A percentile compares a stretch with the other conserved stretches of the same genome.
These are phyloP conservation scores for Pestalotiopsis sp. DNA, from an alignment of 2,329 filamentous ascomycete genomes.

Conservation along the genomic window DNA sequence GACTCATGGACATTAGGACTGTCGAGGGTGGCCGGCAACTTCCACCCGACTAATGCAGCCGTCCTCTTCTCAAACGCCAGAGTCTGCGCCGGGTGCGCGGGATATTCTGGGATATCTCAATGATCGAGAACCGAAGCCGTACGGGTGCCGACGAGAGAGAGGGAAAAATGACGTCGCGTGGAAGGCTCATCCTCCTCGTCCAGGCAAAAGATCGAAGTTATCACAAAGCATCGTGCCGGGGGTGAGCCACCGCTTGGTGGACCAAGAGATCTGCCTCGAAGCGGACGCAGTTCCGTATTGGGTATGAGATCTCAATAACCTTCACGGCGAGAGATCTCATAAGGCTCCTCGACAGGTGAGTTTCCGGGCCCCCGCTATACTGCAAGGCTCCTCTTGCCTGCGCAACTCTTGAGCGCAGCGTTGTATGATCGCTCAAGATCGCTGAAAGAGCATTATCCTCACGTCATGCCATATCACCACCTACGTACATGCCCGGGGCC, in stretches of 20 bases:
- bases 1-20: neutral
- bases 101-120: neutral
- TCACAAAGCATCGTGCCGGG: neutral
- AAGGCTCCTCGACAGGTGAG: neutral
- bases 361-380: neutral
- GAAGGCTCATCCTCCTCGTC: no score
- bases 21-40: neutral
- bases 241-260: neutral
- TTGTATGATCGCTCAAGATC: neutral
- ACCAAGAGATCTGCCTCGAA: neutral
- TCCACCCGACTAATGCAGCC: neutral
- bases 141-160: neutral
- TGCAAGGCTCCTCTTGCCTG: neutral
- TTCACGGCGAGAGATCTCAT: neutral
- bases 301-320: neutral
- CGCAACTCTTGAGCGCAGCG: neutral
- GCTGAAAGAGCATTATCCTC: neutral
- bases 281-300: neutral
- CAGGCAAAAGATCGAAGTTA: neutral
- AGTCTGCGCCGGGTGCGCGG: neutral
- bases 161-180: neutral
- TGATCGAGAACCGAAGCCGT: neutral
- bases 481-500: neutral
- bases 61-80: neutral
- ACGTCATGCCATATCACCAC: neutral